phyloP scores from a whole-genome alignment of 305 asterid species.

The Fraxinus paxiana region DNA sequence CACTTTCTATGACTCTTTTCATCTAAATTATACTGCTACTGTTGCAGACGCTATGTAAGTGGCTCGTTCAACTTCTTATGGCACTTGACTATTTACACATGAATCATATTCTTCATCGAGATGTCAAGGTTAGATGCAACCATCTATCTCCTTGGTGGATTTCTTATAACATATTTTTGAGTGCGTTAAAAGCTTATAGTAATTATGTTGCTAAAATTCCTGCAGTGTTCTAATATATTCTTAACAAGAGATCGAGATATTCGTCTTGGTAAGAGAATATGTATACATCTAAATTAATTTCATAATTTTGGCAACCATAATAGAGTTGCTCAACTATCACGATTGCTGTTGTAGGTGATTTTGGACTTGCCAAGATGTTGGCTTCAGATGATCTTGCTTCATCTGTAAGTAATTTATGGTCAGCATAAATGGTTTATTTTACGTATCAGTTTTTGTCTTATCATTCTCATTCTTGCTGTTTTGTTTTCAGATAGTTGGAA shows the following conservation, averaged over 20 bases:
- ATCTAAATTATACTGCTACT: conserved; percentile 11
- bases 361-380: conserved; percentile 89
- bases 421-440: conserved; percentile 5
- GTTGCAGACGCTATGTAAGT: conserved; percentile 70
- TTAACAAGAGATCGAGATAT: conserved; percentile 81
- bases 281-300: conserved; percentile 9
- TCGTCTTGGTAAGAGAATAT: conserved; percentile 67
- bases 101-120: conserved; percentile 85
- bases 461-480: conserved; percentile 23
- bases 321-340: conserved; percentile 27
- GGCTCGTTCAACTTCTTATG: conserved; percentile 90
- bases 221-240: conserved; percentile 95
- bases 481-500: conserved; percentile 73
- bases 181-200: neutral
- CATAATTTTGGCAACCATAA: conserved; percentile 9
- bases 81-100: conserved; percentile 88
- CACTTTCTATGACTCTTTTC: neutral
- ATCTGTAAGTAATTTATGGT: conserved; percentile 52
- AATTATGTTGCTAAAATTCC: conserved; percentile 11
- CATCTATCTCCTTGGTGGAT: conserved; percentile 18
- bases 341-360: conserved; percentile 63
- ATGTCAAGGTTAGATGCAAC: conserved; percentile 63
- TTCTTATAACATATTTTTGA: neutral
- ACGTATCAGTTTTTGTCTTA: neutral
- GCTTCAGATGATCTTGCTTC: conserved; percentile 85